These are phyloP conservation scores for Plectosphaerella plurivora DNA, from an alignment of 2,329 filamentous ascomycete genomes.

Conservation along the genomic window DNA sequence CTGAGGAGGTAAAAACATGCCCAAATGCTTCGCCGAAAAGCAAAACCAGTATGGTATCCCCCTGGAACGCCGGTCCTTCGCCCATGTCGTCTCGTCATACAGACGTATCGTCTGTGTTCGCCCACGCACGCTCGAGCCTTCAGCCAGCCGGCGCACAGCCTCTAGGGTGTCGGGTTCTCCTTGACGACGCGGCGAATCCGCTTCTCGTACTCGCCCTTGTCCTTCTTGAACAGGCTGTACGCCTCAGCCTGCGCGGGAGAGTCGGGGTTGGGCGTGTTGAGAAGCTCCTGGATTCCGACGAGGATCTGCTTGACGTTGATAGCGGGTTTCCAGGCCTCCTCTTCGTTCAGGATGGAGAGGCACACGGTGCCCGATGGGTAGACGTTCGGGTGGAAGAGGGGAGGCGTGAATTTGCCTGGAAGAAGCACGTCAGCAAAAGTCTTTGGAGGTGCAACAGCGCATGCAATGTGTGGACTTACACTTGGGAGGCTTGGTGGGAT, in stretches of 20 bases:
- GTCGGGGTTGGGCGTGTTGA: constrained; percentile 95
- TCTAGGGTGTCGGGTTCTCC: constrained; percentile 71
- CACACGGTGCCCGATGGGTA: constrained; percentile 98
- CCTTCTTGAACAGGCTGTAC: constrained; percentile 94
- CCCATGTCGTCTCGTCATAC: neutral
- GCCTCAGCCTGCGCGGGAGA: constrained; percentile 96
- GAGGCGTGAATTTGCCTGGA: constrained; percentile 89
- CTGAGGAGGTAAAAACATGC: neutral
- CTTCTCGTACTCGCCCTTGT: constrained; percentile 80
- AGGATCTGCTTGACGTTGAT: constrained; percentile 99
- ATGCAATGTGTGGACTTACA: constrained; percentile 56
- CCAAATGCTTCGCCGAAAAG: neutral
- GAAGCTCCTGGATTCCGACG: constrained; percentile 88
- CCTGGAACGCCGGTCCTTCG: neutral
- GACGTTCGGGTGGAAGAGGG: constrained; percentile 96
- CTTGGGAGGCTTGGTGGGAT: constrained; percentile 97
- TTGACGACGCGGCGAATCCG: constrained; percentile 81
- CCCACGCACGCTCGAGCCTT: constrained; percentile 26
- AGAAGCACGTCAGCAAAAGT: neutral
- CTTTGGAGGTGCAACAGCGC: neutral
- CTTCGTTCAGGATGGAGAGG: constrained; percentile 94
- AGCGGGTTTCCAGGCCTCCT: constrained; percentile 96
- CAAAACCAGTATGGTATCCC: neutral
- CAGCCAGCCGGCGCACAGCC: too few species aligned
- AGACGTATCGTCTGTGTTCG: neutral